These are phyloP conservation scores for Botryotinia narcissicola DNA, from an alignment of 2,329 filamentous ascomycete genomes.

Conservation along the genomic window DNA sequence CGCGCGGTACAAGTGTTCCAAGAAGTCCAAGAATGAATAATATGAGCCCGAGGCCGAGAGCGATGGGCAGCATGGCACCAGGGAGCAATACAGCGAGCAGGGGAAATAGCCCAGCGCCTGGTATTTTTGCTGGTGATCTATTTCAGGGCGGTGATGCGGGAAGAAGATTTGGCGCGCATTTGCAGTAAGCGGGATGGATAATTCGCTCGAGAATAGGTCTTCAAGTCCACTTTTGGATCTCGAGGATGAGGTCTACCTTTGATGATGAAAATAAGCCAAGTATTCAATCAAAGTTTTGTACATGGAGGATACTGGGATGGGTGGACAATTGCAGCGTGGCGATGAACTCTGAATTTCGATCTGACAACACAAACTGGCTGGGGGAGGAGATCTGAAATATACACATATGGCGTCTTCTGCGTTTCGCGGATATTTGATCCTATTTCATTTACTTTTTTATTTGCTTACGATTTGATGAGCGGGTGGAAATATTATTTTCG, in stretches of 20 bases:
- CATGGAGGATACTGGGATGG: neutral
- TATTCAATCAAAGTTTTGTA: neutral
- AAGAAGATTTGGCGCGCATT: slow-evolving; percentile 14
- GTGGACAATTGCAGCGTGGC: neutral
- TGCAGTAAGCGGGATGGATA: neutral
- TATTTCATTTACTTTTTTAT: neutral
- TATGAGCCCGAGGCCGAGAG: slow-evolving; percentile 26
- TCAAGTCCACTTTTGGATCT: neutral
- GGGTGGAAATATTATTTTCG: neutral
- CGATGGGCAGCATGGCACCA: slow-evolving; percentile 21
- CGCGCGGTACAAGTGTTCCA: slow-evolving; percentile 35
- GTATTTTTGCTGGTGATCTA: slow-evolving; percentile 18
- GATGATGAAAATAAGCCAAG: neutral
- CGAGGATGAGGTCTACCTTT: neutral
- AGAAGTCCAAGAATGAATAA: slow-evolving; percentile 36
- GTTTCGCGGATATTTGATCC: neutral
- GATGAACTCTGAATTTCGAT: neutral
- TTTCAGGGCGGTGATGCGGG: slow-evolving; percentile 1
- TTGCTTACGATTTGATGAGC: neutral
- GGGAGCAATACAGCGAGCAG: slow-evolving; percentile 24
- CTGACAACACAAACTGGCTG: neutral
- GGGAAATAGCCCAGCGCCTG: slow-evolving; percentile 33
- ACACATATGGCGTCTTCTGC: neutral
- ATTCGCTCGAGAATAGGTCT: neutral
- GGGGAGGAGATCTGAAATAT: neutral